Evolutionary conservation across 176 grass and related monocot genomes (phyloP), one percentile per base, ranked within the genome.

Genomic region (Aegilops sharonensis): DNA sequence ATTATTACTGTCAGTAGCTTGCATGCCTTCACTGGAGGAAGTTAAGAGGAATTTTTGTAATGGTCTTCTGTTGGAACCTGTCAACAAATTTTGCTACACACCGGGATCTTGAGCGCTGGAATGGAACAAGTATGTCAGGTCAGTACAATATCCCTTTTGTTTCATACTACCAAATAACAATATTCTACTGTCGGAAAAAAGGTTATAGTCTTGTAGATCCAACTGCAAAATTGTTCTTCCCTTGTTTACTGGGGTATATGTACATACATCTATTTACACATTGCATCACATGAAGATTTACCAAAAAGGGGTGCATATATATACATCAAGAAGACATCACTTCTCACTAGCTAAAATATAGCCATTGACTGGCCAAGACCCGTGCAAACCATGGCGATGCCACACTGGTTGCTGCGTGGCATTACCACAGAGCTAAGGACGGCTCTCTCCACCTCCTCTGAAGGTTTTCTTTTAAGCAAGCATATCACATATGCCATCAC

Each of bases 401-500:
- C 65, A 75, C 81, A 84, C 75, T 73, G 78, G 60, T 79, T 76
- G 77, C 54, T 85, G 62, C 75, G 91, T 37, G 91, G 66, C 42
- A 83, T 57, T 9, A 89, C 82, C n/a, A 95, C 57, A 24, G 89
- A 95, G 60, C 86, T 72, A 37, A 95, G 83, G 52, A 93, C 86
- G 0, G 79, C 85, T 40, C 34, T 84, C 83, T 96, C 94, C n/a
- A 93, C 81, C 17, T 93, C 94, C 79, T 86, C 79, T 2, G 94
- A 88, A 3, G 89, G 78, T 43, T 84, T 79, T 78, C 91, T 83
- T 72, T 78, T 86, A 39, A 94, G 57, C 83, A 94, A 85, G 57
- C 84, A 68, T 43, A 94, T 89, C 1, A 91, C 85, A 25, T 97
- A 94, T 66, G 89, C 90, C 90, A 97, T 89, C 47, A 91, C 85